These are phyloP conservation scores for Clathrus columnatus DNA, from an alignment of 768 basidiomycete species.

Conservation along the genomic window DNA sequence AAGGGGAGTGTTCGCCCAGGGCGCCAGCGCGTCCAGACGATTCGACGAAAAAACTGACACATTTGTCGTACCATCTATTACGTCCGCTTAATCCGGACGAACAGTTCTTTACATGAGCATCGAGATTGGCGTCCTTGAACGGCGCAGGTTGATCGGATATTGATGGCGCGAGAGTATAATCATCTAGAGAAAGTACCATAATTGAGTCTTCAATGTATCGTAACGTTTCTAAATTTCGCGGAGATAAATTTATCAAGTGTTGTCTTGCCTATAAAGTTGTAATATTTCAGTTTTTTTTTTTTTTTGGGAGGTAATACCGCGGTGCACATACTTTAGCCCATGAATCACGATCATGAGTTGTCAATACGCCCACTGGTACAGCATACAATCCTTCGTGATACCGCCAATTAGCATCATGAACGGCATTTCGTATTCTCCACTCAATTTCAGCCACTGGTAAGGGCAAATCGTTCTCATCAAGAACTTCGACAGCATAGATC, in stretches of 20 bases:
- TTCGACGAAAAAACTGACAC: constrained; percentile 75
- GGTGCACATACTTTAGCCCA: constrained; percentile 58
- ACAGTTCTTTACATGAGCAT: constrained; percentile 68
- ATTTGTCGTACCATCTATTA: constrained; percentile 91
- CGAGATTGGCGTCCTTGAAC: constrained; percentile 36
- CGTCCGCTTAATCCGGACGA: constrained; percentile 56
- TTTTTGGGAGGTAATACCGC: not conserved
- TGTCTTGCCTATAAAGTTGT: constrained; percentile 62
- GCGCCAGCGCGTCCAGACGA: constrained; percentile 77
- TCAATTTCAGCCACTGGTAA: constrained; percentile 37
- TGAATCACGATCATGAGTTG: constrained; percentile 68
- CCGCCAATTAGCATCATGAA: constrained; percentile 49
- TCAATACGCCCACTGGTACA: constrained; percentile 59
- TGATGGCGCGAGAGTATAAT: constrained; percentile 42
- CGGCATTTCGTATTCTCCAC: constrained; percentile 33
- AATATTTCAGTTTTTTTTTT: not conserved
- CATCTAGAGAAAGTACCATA: constrained; percentile 76
- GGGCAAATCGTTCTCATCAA: constrained; percentile 31
- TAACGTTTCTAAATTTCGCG: constrained; percentile 51
- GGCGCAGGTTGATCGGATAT: constrained; percentile 22
- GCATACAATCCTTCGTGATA: constrained; percentile 45
- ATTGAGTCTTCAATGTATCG: constrained; percentile 63
- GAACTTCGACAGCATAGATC: constrained; percentile 70
- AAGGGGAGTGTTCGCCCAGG: constrained; percentile 84
- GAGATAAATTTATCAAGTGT: constrained; percentile 58